These are phyloP conservation scores for Yamadazyma atlantica DNA, from an alignment of 1,139 yeast species.

Conservation along the genomic window DNA sequence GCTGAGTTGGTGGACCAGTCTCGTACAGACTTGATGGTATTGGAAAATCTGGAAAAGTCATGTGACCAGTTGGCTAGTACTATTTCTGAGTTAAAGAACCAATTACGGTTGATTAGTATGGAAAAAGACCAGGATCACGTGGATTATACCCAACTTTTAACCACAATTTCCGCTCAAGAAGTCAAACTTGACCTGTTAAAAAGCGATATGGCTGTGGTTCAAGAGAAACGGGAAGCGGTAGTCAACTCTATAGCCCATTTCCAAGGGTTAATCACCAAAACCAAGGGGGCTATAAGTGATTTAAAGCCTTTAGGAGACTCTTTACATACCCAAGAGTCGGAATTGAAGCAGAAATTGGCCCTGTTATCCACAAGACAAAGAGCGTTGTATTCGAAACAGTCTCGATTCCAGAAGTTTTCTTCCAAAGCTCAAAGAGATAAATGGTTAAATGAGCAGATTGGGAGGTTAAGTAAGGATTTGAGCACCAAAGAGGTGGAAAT, in stretches of 20 bases:
- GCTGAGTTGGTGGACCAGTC: slow-evolving; percentile 48
- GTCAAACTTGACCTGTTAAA: slow-evolving; percentile 33
- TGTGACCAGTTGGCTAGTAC: slow-evolving; percentile 50
- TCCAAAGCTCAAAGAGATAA: slow-evolving; percentile 59
- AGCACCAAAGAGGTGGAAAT: slow-evolving; percentile 23
- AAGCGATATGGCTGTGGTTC: slow-evolving; percentile 15
- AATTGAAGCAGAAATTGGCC: slow-evolving; percentile 39
- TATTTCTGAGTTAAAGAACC: slow-evolving; percentile 39
- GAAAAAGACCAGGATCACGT: slow-evolving; percentile 55
- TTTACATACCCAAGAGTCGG: slow-evolving; percentile 41
- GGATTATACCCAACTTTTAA: slow-evolving; percentile 47
- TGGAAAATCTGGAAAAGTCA: slow-evolving; percentile 47
- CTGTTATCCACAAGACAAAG: slow-evolving; percentile 56
- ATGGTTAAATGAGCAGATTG: slow-evolving; percentile 55
- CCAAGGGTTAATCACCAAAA: slow-evolving; percentile 19
- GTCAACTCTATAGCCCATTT: slow-evolving; percentile 21
- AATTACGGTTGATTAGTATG: slow-evolving; percentile 40
- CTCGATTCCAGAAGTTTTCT: slow-evolving; percentile 61
- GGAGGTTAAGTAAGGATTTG: slow-evolving; percentile 18
- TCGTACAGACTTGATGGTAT: slow-evolving; percentile 40
- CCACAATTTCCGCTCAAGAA: slow-evolving; percentile 43
- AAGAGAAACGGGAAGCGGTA: slow-evolving; percentile 17
- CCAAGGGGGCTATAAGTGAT: slow-evolving; percentile 21
- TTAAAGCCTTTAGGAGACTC: slow-evolving; percentile 44
- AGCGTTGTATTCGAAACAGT: slow-evolving; percentile 70